Base-by-base conservation (phyloP, 1,139 yeast genomes). In the Pichia sp. region DNA sequence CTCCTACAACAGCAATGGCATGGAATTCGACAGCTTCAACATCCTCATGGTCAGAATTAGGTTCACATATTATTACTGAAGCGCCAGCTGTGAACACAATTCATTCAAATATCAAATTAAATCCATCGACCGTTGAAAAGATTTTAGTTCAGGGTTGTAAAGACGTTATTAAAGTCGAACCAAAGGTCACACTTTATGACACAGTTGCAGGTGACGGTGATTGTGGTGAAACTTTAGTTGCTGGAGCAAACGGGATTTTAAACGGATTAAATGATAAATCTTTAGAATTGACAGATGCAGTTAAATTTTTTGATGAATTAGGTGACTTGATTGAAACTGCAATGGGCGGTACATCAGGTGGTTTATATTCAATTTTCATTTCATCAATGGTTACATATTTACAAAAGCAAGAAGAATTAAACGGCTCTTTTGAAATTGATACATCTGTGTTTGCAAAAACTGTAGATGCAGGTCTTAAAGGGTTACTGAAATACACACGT, bases 341-440 rank as follows among this genome's bases (percentile, higher is more conserved):
- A 36, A 91, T 91, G 98, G 98, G 97, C 50, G 98, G 98, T 48
- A 91, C 98, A 0, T 87, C 96, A 1, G 98, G 98, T 51, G 98
- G 97, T 0, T 71, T 91, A 45, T 91, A 90, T 67, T 86, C 96
- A 4, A 91, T 91, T 53, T 88, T 74, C 69, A 75, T 91, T 57
- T 78, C 87, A 27, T 86, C 90, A 1, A 73, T 86, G 53, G 81
- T 83, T 2, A 73, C 76, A 46, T 79, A 81, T 25, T 62, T 83
- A 48, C 64, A 67, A 52, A 60, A 66, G 27, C 60, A 65, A 27
- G 66, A 65, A 36, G 42, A 50, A n/a, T 63, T 67, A 42, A 59
- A 64, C 14, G 66, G 66, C 6, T 63, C 64, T 9, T 59, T 70
- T 59, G 58, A 61, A 18, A 70, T 79, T 31, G 68, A 72, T 39